phyloP scores from a whole-genome alignment of 371 early-diverging fungal genomes.

The Syncephalastrum contaminatum region DNA sequence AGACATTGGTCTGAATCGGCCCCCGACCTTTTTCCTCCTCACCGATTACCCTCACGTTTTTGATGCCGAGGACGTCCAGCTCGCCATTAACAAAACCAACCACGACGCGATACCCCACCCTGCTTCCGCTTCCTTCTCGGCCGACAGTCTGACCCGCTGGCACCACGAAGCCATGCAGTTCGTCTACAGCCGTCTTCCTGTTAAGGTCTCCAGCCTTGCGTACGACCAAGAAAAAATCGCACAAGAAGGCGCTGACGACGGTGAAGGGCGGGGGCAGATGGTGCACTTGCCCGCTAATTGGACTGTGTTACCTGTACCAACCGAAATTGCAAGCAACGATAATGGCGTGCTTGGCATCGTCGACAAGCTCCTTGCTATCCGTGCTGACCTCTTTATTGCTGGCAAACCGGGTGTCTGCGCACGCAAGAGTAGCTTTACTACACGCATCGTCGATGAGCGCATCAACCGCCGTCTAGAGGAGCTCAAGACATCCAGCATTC shows the following conservation, averaged over 20 bases:
- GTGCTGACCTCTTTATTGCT: constrained; percentile 28
- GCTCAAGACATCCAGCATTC: too few relatives aligned
- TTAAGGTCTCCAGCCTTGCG: constrained; percentile 25
- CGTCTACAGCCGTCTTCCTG: constrained; percentile 21
- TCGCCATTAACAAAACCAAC: constrained; percentile 8
- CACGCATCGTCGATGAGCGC: constrained; percentile 30
- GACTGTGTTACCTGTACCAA: constrained; percentile 24
- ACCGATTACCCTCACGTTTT: constrained; percentile 39
- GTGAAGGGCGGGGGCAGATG: not conserved
- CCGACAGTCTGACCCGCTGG: constrained; percentile 14
- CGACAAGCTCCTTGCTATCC: constrained; percentile 35
- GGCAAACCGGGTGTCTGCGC: constrained; percentile 32
- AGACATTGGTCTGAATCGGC: not conserved
- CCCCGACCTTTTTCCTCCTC: constrained; percentile 26
- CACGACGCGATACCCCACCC: constrained; percentile 5
- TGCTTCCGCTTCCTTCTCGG: constrained; percentile 23
- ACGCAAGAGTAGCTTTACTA: constrained; percentile 28
- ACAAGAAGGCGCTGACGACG: not conserved
- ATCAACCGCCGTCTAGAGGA: constrained; percentile 9
- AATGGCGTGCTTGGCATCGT: constrained; percentile 29
- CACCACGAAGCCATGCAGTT: constrained; percentile 33
- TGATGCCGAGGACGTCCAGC: constrained; percentile 10
- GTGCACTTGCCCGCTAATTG: constrained; percentile 22
- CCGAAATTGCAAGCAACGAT: constrained; percentile 12
- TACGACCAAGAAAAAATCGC: not conserved